Evolutionary conservation across 2,329 filamentous ascomycete species (phyloP).

Genomic region (Ophiocordyceps camponoti-rufipedis): DNA sequence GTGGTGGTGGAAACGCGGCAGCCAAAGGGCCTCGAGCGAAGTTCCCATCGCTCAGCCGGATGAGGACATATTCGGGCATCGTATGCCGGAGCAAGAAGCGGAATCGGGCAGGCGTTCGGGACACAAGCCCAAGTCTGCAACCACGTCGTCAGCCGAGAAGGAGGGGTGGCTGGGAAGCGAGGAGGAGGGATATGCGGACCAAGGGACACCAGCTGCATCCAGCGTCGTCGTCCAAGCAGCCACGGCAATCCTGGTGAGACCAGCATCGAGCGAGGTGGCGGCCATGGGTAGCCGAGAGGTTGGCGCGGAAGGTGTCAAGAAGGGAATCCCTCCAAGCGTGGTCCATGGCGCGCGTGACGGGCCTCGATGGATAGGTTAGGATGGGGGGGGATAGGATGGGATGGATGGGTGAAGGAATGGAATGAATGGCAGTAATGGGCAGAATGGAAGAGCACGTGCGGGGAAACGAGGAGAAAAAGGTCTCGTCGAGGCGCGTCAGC

Average conservation of each 20-base stretch:
- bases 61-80: slow-evolving; percentile 33
- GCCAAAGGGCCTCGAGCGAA: slow-evolving; percentile 17
- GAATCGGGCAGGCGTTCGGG: slow-evolving; percentile 26
- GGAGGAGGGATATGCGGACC: slow-evolving; percentile 14
- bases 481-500: too few relatives aligned
- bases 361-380: too few relatives aligned
- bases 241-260: slow-evolving; percentile 27
- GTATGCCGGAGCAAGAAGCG: slow-evolving; percentile 29
- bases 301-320: not conserved
- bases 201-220: slow-evolving; percentile 35
- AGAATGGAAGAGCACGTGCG: too few relatives aligned
- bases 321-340: not conserved
- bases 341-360: too few relatives aligned
- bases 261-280: slow-evolving; percentile 29
- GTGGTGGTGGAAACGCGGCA: slow-evolving; percentile 18
- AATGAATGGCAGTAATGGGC: too few relatives aligned
- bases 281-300: not conserved
- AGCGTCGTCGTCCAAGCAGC: slow-evolving; percentile 22
- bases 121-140: slow-evolving; percentile 33
- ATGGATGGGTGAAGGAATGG: too few relatives aligned
- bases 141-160: not conserved
- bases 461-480: too few relatives aligned
- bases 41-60: slow-evolving; percentile 22
- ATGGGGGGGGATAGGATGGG: too few relatives aligned
- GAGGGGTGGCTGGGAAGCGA: not conserved